Conservation (phyloP, 164 flowering plant genomes). For the Dillenia suffruticosa region DNA sequence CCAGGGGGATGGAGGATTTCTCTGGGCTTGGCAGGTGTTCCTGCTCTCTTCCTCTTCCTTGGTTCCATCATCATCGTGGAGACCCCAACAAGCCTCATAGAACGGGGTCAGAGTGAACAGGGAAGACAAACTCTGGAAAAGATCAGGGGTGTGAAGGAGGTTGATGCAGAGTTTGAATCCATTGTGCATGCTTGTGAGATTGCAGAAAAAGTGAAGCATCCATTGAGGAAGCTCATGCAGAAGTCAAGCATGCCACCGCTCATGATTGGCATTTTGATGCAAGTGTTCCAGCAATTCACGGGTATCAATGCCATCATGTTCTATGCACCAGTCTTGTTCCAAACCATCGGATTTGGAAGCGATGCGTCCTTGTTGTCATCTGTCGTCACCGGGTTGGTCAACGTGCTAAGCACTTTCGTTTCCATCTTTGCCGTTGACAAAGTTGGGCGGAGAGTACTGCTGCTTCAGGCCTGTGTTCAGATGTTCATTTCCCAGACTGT, state of each 20-base stretch:
- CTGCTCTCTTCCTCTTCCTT: conserved; percentile 18
- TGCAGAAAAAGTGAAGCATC: conserved; percentile 18
- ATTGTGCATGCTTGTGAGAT: conserved; percentile 12
- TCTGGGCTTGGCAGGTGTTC: conserved; percentile 33
- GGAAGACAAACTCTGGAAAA: conserved; percentile 21
- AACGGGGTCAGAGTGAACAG: conserved; percentile 16
- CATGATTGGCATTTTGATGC: conserved; percentile 20
- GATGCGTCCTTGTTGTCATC: conserved; percentile 22
- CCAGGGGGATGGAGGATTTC: conserved; percentile 35
- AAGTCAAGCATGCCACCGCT: conserved; percentile 21
- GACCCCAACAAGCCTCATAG: conserved; percentile 40
- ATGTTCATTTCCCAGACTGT: conserved; percentile 22
- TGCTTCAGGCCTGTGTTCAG: conserved; percentile 22
- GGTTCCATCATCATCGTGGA: conserved; percentile 30
- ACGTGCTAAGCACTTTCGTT: conserved; percentile 21
- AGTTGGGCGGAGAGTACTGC: conserved; percentile 20
- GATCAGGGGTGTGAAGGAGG: conserved; percentile 19
- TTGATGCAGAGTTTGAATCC: conserved; percentile 23
- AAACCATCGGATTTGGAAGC: conserved; percentile 22
- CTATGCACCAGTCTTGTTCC: conserved; percentile 32
- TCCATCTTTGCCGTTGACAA: conserved; percentile 19
- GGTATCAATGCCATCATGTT: conserved; percentile 38
- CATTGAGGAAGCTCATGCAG: conserved; percentile 15
- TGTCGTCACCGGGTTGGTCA: conserved; percentile 23
- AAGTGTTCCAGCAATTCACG: conserved; percentile 28